These are phyloP conservation scores for Fusarium sp. DNA, from an alignment of 2,329 filamentous ascomycete species.

Conservation along the genomic window DNA sequence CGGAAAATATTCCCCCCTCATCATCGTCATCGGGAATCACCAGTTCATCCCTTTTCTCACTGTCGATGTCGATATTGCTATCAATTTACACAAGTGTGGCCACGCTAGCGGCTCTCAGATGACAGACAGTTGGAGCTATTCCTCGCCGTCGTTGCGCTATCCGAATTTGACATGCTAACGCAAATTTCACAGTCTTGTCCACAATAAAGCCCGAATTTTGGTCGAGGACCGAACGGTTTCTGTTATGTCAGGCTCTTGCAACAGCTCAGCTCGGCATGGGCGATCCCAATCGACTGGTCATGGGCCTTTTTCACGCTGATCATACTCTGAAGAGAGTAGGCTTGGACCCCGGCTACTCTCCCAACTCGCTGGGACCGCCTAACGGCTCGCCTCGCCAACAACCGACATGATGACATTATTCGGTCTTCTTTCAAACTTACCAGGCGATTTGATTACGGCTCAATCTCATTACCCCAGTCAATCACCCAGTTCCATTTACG, in stretches of 20 bases:
- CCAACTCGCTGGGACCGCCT: conserved; percentile 44
- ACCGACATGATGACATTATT: conserved; percentile 47
- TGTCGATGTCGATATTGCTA: conserved; percentile 3
- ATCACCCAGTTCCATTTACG: conserved; percentile 15
- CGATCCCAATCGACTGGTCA: conserved; percentile 16
- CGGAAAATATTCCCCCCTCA: conserved; percentile 31
- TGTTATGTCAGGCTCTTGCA: background rate
- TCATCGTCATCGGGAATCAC: conserved; percentile 20
- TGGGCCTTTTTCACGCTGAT: conserved; percentile 23
- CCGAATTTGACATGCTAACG: conserved; percentile 26
- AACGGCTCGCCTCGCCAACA: conserved; percentile 44
- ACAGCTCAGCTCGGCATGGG: conserved; percentile 18
- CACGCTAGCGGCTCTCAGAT: conserved; percentile 1
- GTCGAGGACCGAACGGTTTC: background rate
- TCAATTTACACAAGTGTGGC: background rate
- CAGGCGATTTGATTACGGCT: conserved; percentile 26
- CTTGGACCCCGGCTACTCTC: conserved; percentile 31
- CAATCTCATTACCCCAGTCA: conserved; percentile 30
- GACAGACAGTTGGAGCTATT: conserved; percentile 3
- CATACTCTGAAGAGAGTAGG: conserved; percentile 32
- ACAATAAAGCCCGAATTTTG: conserved; percentile 12
- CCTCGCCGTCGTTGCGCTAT: conserved; percentile 18
- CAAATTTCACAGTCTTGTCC: conserved; percentile 15
- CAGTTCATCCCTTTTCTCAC: conserved; percentile 12
- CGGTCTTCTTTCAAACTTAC: conserved; percentile 26